phyloP scores from a whole-genome alignment of 441 rosid genomes.

The Francoa sonchifolia region DNA sequence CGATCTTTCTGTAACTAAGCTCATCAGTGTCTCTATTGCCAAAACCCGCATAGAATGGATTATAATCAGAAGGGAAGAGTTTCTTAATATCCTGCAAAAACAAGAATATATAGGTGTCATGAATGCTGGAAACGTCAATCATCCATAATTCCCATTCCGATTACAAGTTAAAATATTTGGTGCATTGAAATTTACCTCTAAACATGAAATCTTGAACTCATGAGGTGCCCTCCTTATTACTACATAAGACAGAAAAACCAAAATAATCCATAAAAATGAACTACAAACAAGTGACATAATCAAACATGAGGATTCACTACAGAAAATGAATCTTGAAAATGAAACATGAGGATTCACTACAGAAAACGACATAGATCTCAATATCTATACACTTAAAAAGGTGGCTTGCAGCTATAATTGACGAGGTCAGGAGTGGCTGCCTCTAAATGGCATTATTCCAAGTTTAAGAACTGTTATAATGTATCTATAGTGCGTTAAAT shows the following conservation, averaged over 20 bases:
- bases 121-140: background rate
- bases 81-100: conserved; percentile 63
- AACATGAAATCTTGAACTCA: conserved; percentile 81
- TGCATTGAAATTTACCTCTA: conserved; percentile 40
- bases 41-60: conserved; percentile 86
- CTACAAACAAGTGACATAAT: too few relatives aligned
- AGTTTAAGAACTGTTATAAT: too few relatives aligned
- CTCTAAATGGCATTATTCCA: too few relatives aligned
- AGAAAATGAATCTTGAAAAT: too few relatives aligned
- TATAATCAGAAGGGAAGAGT: conserved; percentile 72
- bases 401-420: too few relatives aligned
- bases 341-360: too few relatives aligned
- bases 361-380: too few relatives aligned
- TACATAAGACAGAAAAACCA: conserved; percentile 21
- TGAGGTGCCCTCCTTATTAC: conserved; percentile 89
- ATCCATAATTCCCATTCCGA: background rate
- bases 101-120: background rate
- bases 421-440: too few relatives aligned
- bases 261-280: too few relatives aligned
- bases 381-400: too few relatives aligned
- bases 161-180: background rate
- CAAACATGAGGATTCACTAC: too few relatives aligned
- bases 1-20: conserved; percentile 73
- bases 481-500: too few relatives aligned
- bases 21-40: conserved; percentile 90